phyloP scores from a whole-genome alignment of 805 yeast genomes.

The Kodamaea kaohsiungensis region DNA sequence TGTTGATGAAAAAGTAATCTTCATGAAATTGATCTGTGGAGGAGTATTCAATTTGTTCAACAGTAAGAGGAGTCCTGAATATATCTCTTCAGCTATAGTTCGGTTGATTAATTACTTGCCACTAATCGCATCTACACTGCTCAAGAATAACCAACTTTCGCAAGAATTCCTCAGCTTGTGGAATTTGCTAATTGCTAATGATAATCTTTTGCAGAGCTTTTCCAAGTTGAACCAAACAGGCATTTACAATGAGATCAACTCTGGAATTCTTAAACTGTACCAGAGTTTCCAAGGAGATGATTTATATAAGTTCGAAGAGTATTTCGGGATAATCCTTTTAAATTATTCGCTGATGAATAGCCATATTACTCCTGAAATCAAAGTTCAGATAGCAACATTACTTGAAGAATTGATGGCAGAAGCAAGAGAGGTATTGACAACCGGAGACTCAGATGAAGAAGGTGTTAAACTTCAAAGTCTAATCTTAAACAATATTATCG shows the following conservation, averaged over 20 bases:
- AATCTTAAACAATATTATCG: constrained; percentile 15
- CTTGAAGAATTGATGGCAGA: constrained; percentile 25
- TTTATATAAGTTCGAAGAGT: constrained; percentile 12
- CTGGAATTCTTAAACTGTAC: constrained; percentile 24
- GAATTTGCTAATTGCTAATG: constrained; percentile 21
- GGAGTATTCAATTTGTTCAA: constrained; percentile 29
- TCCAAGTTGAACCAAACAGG: constrained; percentile 23
- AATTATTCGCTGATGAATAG: constrained; percentile 10
- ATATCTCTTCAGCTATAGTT: background rate
- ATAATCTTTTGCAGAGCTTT: constrained; percentile 24
- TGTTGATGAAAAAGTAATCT: constrained; percentile 19
- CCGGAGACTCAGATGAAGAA: constrained; percentile 10
- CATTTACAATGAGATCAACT: constrained; percentile 29
- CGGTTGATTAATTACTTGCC: constrained; percentile 26
- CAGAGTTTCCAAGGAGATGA: constrained; percentile 13
- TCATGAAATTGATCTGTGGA: constrained; percentile 46
- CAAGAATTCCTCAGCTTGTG: constrained; percentile 27
- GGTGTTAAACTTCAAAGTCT: constrained; percentile 19
- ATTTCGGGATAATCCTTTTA: constrained; percentile 15
- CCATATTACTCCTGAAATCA: constrained; percentile 23
- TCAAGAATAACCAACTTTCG: constrained; percentile 18
- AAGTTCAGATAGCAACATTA: constrained; percentile 24
- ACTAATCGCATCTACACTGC: constrained; percentile 23
- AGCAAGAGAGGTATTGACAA: constrained; percentile 14
- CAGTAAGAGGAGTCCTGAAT: constrained; percentile 17